Evolutionary conservation across 305 asterid genomes (phyloP).

Genomic region (Striga hermonthica): DNA sequence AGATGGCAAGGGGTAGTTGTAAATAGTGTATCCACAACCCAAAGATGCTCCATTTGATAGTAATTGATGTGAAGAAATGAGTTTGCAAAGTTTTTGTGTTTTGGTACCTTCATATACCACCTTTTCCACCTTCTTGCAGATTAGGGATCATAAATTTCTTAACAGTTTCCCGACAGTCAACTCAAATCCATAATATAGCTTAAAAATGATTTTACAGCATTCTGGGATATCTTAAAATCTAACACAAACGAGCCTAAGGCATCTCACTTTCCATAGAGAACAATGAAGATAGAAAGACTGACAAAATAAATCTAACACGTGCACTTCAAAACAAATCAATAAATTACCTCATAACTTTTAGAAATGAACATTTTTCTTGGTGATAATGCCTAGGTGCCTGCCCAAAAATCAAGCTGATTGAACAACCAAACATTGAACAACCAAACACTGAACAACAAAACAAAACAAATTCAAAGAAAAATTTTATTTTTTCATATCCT

Average conservation of each 20-base stretch:
- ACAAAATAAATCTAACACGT: too few species aligned
- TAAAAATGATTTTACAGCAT: neutral
- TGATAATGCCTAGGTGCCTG: conserved; percentile 3
- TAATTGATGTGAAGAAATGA: neutral
- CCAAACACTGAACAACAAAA: neutral
- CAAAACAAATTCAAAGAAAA: neutral
- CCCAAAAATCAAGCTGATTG: conserved; percentile 8
- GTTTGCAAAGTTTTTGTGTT: conserved; percentile 7
- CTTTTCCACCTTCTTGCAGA: neutral
- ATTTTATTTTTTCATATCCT: neutral
- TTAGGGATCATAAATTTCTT: neutral
- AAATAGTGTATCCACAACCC: conserved; percentile 21
- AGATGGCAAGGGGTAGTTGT: conserved; percentile 15
- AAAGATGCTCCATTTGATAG: neutral
- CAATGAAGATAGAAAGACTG: too few species aligned
- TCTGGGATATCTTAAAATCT: neutral
- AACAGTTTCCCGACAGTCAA: neutral
- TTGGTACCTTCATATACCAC: neutral
- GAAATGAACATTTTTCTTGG: too few species aligned
- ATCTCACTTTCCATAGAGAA: too few species aligned
- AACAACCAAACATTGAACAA: conserved; percentile 1
- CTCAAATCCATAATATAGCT: neutral
- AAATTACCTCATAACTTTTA: too few species aligned
- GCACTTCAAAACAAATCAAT: too few species aligned
- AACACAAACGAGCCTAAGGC: neutral